phyloP scores from a whole-genome alignment of 345 rosid species.

The Eucalyptus sp. region DNA sequence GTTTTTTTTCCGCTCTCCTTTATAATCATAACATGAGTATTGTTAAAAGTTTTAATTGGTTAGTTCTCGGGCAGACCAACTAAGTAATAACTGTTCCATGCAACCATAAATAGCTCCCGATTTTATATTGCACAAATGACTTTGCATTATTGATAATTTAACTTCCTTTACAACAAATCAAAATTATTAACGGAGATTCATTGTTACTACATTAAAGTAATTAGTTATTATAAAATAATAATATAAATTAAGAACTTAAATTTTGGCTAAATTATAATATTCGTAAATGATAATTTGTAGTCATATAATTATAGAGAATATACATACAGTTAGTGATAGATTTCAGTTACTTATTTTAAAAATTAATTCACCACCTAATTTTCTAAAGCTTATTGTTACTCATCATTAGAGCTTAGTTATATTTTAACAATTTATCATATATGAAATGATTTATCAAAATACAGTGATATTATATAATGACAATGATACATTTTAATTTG shows the following conservation, averaged over 20 bases:
- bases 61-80: not conserved
- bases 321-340: not conserved
- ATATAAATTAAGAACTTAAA: too few relatives aligned
- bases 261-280: not conserved
- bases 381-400: not conserved
- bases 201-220: not conserved
- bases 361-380: not conserved
- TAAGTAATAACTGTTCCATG: not conserved
- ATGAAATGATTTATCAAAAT: not conserved
- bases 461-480: rapidly evolving
- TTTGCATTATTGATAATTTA: not conserved
- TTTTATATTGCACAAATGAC: not conserved
- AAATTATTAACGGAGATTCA: not conserved
- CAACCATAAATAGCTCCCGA: not conserved
- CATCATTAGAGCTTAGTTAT: not conserved
- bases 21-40: not conserved
- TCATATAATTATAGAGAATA: not conserved
- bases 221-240: too few relatives aligned
- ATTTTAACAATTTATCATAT: not conserved
- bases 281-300: not conserved
- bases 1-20: not conserved
- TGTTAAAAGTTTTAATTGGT: not conserved
- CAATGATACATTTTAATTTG: not conserved
- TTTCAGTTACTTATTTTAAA: not conserved
- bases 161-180: not conserved